These are phyloP conservation scores for Aspergillus campestris DNA, from an alignment of 495 filamentous ascomycete species.

Conservation along the genomic window DNA sequence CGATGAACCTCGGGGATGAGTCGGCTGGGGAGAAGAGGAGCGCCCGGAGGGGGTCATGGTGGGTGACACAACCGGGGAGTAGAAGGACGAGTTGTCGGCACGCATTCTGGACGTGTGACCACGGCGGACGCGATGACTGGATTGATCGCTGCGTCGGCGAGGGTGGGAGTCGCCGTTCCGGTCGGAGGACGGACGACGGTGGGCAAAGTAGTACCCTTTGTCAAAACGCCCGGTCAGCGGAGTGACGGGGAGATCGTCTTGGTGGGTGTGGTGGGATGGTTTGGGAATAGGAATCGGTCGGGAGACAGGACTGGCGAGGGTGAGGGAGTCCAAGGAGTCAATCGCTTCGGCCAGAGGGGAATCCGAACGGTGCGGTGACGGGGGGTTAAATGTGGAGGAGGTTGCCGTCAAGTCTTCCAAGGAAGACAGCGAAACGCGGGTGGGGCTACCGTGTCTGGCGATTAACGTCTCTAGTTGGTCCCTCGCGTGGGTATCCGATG, in stretches of 20 bases:
- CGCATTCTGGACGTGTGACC: constrained; percentile 28
- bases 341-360: constrained; percentile 11
- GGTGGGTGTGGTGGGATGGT: constrained; percentile 17
- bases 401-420: constrained; percentile 66
- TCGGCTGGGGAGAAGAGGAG: constrained; percentile 27
- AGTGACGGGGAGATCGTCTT: constrained; percentile 34
- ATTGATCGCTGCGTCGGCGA: constrained; percentile 5
- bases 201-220: constrained; percentile 28
- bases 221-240: constrained; percentile 39
- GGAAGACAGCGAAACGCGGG: constrained; percentile 62
- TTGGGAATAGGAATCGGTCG: constrained; percentile 36
- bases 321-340: constrained; percentile 21
- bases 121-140: constrained; percentile 12
- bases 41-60: constrained; percentile 31
- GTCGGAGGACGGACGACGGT: constrained; percentile 21
- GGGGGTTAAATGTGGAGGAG: constrained; percentile 49
- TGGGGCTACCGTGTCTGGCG: constrained; percentile 38
- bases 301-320: constrained; percentile 23
- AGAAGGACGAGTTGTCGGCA: constrained; percentile 28
- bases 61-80: constrained; percentile 27
- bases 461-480: constrained; percentile 63
- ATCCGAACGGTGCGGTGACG: constrained; percentile 19
- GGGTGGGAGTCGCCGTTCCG: constrained; percentile 11
- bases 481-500: constrained; percentile 65
- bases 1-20: constrained; percentile 18